Conservation (phyloP, 345 rosid species). For the Eutrema heterophyllum region DNA sequence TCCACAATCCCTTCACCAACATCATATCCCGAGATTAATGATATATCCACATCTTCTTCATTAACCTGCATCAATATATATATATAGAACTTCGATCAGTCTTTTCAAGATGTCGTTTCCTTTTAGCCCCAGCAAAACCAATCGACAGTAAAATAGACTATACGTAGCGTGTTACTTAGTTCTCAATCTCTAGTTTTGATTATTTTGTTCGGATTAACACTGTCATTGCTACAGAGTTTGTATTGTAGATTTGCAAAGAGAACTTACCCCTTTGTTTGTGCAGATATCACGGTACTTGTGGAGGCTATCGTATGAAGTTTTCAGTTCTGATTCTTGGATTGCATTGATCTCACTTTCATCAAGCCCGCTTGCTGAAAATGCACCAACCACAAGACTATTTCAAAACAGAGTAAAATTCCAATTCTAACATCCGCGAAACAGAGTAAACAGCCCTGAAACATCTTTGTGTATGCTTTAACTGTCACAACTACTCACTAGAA, state of each 20-base stretch:
- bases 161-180: neutral
- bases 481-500: neutral
- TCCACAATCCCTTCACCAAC: conserved; percentile 67
- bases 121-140: neutral
- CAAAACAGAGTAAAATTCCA: conserved; percentile 4
- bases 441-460: neutral
- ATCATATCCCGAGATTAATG: conserved; percentile 28
- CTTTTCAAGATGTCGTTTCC: neutral
- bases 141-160: neutral
- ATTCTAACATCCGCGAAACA: neutral
- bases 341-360: conserved; percentile 48
- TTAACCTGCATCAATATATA: conserved; percentile 36
- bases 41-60: conserved; percentile 45
- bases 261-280: conserved; percentile 50
- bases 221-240: neutral
- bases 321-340: conserved; percentile 46
- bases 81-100: neutral
- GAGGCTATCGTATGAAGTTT: conserved; percentile 37
- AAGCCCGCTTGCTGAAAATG: conserved; percentile 29
- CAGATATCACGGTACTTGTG: conserved; percentile 51
- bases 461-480: neutral
- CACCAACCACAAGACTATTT: neutral
- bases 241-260: neutral
- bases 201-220: neutral
- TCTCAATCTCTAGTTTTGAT: neutral